phyloP scores from a whole-genome alignment of 352 stramenopile genomes.

The Globisporangium ultimum region DNA sequence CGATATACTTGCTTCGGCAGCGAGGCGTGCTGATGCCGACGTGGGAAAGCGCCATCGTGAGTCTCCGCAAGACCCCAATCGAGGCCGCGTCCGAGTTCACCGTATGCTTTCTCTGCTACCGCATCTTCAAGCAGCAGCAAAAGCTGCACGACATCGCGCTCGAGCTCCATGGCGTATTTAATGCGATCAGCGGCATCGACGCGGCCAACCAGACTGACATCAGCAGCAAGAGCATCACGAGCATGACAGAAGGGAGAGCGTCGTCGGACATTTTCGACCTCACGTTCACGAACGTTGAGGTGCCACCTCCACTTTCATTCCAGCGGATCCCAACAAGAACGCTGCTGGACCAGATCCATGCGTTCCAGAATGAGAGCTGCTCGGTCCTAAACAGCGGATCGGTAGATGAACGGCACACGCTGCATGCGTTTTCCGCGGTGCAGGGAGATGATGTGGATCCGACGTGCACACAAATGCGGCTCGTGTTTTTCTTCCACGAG shows the following conservation, averaged over 20 bases:
- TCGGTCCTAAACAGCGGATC: slow-evolving; percentile 6
- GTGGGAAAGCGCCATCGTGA: slow-evolving; percentile 62
- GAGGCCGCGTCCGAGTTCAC: slow-evolving; percentile 47
- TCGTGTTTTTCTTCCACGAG: slow-evolving; percentile 85
- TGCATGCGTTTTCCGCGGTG: slow-evolving; percentile 16
- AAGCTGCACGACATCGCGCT: slow-evolving; percentile 37
- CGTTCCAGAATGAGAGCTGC: slow-evolving; percentile 15
- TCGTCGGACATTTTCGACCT: slow-evolving; percentile 18
- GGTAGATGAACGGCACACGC: slow-evolving; percentile 11
- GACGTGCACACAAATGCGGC: slow-evolving; percentile 56
- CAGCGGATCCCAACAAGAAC: too few species aligned
- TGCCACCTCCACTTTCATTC: background rate
- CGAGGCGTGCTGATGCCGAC: slow-evolving; percentile 41
- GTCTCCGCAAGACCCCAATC: slow-evolving; percentile 28
- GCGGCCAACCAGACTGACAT: background rate
- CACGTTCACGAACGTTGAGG: background rate
- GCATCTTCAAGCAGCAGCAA: slow-evolving; percentile 71
- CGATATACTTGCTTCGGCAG: slow-evolving; percentile 63
- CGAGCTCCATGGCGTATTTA: slow-evolving; percentile 35
- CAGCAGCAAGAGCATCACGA: background rate
- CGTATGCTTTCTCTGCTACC: slow-evolving; percentile 74
- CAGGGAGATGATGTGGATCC: slow-evolving; percentile 60
- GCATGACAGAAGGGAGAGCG: background rate
- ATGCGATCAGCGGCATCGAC: slow-evolving; percentile 1
- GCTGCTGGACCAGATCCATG: slow-evolving; percentile 11